phyloP scores from a whole-genome alignment of 331 rosid species.

The Prunus yedoensis region DNA sequence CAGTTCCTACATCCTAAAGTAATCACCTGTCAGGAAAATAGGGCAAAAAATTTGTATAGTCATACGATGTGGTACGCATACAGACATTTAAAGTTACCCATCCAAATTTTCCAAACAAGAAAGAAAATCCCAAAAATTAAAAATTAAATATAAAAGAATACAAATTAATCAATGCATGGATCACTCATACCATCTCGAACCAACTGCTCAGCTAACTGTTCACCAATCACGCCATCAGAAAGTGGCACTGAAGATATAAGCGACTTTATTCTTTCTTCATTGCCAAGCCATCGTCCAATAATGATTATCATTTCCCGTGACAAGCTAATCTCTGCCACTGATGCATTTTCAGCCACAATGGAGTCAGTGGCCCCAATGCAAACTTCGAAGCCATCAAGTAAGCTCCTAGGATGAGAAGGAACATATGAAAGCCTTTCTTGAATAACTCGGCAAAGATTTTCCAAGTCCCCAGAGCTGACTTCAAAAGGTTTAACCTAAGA shows the following conservation, averaged over 20 bases:
- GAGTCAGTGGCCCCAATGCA: conserved; percentile 76
- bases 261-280: conserved; percentile 72
- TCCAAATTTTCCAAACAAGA: not conserved
- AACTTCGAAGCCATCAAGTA: conserved; percentile 80
- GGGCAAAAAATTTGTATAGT: not conserved
- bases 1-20: not conserved
- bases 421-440: conserved; percentile 54
- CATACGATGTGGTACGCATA: not conserved
- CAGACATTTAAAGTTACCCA: not conserved
- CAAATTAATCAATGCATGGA: not conserved
- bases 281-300: conserved; percentile 87
- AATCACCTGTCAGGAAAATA: not conserved
- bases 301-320: conserved; percentile 65
- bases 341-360: conserved; percentile 58
- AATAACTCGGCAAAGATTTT: conserved; percentile 64
- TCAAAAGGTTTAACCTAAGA: conserved; percentile 83
- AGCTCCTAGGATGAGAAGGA: conserved; percentile 78
- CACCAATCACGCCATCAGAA: conserved; percentile 60
- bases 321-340: conserved; percentile 75
- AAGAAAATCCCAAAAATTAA: not conserved
- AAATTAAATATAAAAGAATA: not conserved
- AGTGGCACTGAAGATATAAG: conserved; percentile 48
- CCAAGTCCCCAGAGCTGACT: conserved; percentile 67
- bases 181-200: conserved; percentile 74
- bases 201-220: conserved; percentile 78